phyloP scores from a whole-genome alignment of 164 flowering plant species.

The Tinospora cordifolia region DNA sequence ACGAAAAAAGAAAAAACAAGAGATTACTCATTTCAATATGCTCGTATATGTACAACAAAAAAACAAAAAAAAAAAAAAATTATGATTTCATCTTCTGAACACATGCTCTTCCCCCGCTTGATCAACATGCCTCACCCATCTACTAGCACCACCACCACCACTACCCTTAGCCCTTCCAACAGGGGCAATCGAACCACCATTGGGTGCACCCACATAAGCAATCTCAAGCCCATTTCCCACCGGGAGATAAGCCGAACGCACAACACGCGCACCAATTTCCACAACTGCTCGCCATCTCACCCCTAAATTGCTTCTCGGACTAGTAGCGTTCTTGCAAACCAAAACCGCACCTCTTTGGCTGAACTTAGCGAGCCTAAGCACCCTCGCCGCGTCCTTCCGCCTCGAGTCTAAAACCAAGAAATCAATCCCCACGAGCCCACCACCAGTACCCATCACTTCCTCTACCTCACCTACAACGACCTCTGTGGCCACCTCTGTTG shows the following conservation, averaged over 20 bases:
- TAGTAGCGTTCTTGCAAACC: conserved; percentile 61
- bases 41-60: background rate
- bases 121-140: conserved; percentile 61
- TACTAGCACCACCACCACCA: conserved; percentile 21
- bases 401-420: conserved; percentile 70
- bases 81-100: conserved; percentile 30
- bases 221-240: conserved; percentile 80
- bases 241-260: conserved; percentile 64
- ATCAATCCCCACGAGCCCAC: conserved; percentile 45
- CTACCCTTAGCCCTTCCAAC: background rate
- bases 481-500: conserved; percentile 42
- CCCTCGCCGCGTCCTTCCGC: conserved; percentile 35
- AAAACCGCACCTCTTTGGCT: conserved; percentile 63
- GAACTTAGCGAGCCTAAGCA: conserved; percentile 41
- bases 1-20: too few species aligned
- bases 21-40: too few species aligned
- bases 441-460: conserved; percentile 33
- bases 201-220: conserved; percentile 46
- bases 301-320: conserved; percentile 20
- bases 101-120: conserved; percentile 45
- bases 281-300: conserved; percentile 44
- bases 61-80: background rate
- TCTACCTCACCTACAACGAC: conserved; percentile 58
- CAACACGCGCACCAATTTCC: conserved; percentile 35
- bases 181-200: conserved; percentile 16